Percentiles rank a stretch among this genome's conserved stretches.
Conservation (phyloP, 2,329 filamentous ascomycete species). For the Colletotrichum caudatum region DNA sequence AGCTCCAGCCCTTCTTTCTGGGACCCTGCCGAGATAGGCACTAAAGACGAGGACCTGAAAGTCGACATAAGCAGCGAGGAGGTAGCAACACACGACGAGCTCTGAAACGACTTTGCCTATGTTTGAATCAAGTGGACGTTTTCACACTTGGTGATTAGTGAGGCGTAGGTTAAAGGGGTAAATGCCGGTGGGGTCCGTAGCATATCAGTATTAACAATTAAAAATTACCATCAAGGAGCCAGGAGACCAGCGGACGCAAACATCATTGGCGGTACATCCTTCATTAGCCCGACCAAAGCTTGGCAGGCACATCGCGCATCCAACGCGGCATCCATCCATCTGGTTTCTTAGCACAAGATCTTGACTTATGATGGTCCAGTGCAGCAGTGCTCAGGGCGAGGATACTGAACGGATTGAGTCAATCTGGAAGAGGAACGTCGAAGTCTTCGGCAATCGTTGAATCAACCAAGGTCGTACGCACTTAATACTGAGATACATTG, state of each 20-base stretch:
- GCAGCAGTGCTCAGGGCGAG: neutral
- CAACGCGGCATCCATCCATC: neutral
- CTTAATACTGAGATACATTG: neutral
- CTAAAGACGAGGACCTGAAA: neutral
- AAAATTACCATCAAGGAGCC: neutral
- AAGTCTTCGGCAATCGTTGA: neutral
- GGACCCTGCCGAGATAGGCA: neutral
- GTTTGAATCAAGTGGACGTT: too few relatives aligned
- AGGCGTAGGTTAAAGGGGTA: neutral
- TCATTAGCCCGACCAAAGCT: neutral
- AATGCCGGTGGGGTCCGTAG: neutral
- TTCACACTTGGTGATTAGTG: neutral
- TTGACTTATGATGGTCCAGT: neutral
- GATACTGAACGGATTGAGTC: neutral
- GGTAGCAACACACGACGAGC: neutral
- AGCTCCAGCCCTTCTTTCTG: constrained; percentile 1
- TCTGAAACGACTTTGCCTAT: neutral
- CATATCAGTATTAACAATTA: neutral
- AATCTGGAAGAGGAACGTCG: neutral
- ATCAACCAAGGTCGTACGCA: neutral
- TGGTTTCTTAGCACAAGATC: neutral
- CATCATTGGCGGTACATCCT: neutral
- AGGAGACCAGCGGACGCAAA: neutral
- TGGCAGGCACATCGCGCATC: neutral
- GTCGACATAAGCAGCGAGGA: neutral